Base-by-base conservation (phyloP, 495 filamentous ascomycete genomes). In the Letharia columbiana region DNA sequence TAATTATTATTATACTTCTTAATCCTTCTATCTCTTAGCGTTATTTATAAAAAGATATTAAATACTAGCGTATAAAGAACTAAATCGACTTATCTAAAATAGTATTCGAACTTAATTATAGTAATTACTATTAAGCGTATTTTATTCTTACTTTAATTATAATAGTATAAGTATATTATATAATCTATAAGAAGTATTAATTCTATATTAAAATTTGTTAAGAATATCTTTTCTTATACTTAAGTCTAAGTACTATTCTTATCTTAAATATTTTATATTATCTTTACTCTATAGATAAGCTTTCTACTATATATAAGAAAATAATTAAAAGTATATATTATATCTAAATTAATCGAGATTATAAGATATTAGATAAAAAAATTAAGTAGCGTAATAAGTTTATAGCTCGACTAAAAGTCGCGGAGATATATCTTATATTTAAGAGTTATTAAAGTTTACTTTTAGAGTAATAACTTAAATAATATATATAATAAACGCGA, bases 261-360 rank as follows among this genome's bases (percentile, higher is more conserved):
- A 42, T 66, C 23, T 62, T 37, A 1, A 33, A 66, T 56, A 66
- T 66, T 10, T 50, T 37, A 0, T 8, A 62, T 35, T 1, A 39
- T 23, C 37, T 39, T 17, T 39, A 7, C 6, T 58, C 28, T 41
- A 18, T 37, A 42, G 44, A 66, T 17, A 33, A 57, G 28, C 39
- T 66, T 54, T 41, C 23, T n/a, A 8, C 1, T 61, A n/a, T 66
- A 0, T 66, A 66, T 44, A n/a, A 42, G 31, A 47, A 33, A 52
- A 62, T 52, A 31, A 18, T 40, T 47, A 35, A 35, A 20, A 31
- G n/a, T 31, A 7, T 66, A 28, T 33, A 62, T 47, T 13, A 13
- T 2, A n/a, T 62, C 10, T 61, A n/a, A 28, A 66, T 66, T 44
- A 66, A 66, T 62, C 65, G 59, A 61, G 65, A 66, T 42, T 41